phyloP scores from a whole-genome alignment of 129 eudicot species.

The Gnaphalium uliginosum region DNA sequence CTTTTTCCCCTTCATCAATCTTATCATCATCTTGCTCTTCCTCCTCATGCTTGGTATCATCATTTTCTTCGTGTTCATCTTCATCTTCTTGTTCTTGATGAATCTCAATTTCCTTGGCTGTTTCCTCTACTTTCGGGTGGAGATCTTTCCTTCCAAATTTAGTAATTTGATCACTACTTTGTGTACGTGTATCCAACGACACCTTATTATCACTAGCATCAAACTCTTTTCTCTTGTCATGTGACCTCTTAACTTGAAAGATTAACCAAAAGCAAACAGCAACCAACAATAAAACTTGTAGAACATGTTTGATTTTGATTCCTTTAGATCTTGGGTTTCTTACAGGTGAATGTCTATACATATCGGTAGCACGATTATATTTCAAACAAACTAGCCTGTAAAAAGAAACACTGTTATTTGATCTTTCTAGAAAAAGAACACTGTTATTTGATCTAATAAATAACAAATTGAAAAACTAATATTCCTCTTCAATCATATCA shows the following conservation, averaged over 20 bases:
- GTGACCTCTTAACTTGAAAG: slow-evolving; percentile 82
- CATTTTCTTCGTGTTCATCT: slow-evolving; percentile 42
- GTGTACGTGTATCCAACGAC: slow-evolving; percentile 19
- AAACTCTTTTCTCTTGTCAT: slow-evolving; percentile 65
- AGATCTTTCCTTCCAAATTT: slow-evolving; percentile 73
- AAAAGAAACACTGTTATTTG: neutral
- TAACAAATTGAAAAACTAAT: neutral
- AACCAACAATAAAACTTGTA: slow-evolving; percentile 70
- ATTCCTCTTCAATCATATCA: neutral
- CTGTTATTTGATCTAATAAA: no score
- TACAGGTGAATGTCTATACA: slow-evolving; percentile 70
- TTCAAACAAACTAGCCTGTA: slow-evolving; percentile 17
- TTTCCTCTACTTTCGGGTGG: slow-evolving; percentile 49
- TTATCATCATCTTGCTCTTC: slow-evolving; percentile 43
- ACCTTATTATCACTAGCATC: slow-evolving; percentile 44
- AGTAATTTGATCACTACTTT: slow-evolving; percentile 30
- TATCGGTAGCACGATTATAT: slow-evolving; percentile 24
- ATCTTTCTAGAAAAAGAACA: slow-evolving; percentile 15
- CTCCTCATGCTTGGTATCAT: slow-evolving; percentile 41
- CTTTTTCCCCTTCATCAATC: slow-evolving; percentile 35
- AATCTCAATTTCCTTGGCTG: slow-evolving; percentile 25
- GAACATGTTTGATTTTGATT: slow-evolving; percentile 51
- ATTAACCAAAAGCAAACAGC: slow-evolving; percentile 84
- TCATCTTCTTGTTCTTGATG: slow-evolving; percentile 49
- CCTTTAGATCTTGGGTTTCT: slow-evolving; percentile 74